Evolutionary conservation across 352 stramenopile genomes (phyloP).

Genomic region (Globisporangium cederbergense): DNA sequence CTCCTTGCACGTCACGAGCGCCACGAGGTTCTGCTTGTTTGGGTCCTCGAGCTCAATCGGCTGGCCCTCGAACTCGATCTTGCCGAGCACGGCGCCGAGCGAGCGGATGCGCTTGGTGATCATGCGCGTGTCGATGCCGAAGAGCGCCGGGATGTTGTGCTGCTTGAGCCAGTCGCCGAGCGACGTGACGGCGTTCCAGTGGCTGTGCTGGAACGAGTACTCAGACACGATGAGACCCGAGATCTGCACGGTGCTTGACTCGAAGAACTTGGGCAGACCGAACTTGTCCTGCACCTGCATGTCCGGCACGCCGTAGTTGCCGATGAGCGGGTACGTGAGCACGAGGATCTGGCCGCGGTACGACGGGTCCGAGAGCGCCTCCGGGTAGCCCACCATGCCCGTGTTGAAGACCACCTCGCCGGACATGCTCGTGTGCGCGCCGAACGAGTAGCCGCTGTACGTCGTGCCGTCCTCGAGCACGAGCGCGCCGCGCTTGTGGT

Average conservation of each 20-base stretch:
- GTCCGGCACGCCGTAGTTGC: conserved; percentile 95
- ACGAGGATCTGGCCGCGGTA: conserved; percentile 96
- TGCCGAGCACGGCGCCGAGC: conserved; percentile 87
- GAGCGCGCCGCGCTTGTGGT: conserved; percentile 65
- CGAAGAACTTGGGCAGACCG: conserved; percentile 87
- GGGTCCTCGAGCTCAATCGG: conserved; percentile 86
- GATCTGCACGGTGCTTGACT: conserved; percentile 93
- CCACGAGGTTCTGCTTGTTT: conserved; percentile 93
- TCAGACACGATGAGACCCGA: conserved; percentile 90
- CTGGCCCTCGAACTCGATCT: conserved; percentile 75
- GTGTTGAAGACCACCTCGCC: conserved; percentile 96
- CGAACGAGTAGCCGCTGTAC: conserved; percentile 78
- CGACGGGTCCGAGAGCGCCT: conserved; percentile 95
- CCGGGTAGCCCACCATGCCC: conserved; percentile 97
- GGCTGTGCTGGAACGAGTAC: conserved; percentile 91
- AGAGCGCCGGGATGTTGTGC: conserved; percentile 92
- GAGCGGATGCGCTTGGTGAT: conserved; percentile 95
- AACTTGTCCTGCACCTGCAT: conserved; percentile 65
- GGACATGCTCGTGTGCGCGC: conserved; percentile 67
- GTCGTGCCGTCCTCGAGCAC: conserved; percentile 79
- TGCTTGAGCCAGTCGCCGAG: conserved; percentile 91
- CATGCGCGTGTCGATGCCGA: conserved; percentile 90
- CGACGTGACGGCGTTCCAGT: conserved; percentile 92
- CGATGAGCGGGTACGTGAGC: conserved; percentile 95
- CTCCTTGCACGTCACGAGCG: conserved; percentile 94